Base-by-base conservation (phyloP, 768 basidiomycete genomes). In the Mycena galopus region DNA sequence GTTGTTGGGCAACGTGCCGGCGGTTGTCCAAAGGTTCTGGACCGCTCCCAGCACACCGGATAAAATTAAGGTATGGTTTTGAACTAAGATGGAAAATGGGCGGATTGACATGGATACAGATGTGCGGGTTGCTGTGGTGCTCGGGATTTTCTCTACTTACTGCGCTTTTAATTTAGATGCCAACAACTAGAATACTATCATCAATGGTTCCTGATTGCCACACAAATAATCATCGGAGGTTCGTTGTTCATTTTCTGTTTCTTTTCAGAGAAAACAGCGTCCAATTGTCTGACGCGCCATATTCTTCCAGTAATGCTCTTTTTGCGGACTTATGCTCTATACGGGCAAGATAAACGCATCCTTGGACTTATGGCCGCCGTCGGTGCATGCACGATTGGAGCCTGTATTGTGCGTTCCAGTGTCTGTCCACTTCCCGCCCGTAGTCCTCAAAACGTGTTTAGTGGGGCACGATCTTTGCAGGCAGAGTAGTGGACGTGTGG, bases 1-100 rank as follows among this genome's bases (percentile, higher is more conserved):
- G 5, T 59, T 83, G 11, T 67, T 79, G 17, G 80, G 81, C 2
- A 82, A 83, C 56, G 66, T 82, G 2, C 78, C 82, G 33, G 74
- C 79, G 37, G 69, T 80, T 4, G 21, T 77, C 2, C 76, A 81
- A 67, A 72, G 71, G 19, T 81, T 82, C 55, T 80, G 78, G 77
- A 39, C 69, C 19, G 69, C 73, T 27, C 56, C 63, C 12, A 56
- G 67, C 8, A 69, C 47, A 0, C 23, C 56, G 10, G 5, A 51
- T 21, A 73, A 73, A 44, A n/a, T 12, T 30, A 30, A 10, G 33
- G 71, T 67, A 37, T 9, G 61, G 6, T 39, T 37, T 16, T 27
- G 25, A 25, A 19, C 55, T 33, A 2, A 19, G 55, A 32, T 11
- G 30, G 17, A 21, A 57, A 57, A 21, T n/a, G 21, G 5, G 21